phyloP scores from a whole-genome alignment of 1,284 basidiomycete species.

The Apiotrichum gamsii region DNA sequence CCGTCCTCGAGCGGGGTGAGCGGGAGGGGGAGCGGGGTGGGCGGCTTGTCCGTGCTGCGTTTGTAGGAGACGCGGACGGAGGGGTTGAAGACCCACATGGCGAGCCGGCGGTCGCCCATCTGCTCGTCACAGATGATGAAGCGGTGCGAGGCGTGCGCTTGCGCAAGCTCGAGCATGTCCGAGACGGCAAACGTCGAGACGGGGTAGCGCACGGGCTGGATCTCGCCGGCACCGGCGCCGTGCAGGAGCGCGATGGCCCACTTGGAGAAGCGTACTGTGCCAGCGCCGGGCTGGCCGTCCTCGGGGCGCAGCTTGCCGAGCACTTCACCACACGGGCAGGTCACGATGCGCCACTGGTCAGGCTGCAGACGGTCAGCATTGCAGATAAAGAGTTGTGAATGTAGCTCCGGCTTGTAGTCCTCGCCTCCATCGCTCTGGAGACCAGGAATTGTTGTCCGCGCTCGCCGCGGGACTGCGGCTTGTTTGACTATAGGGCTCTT shows the following conservation, averaged over 20 bases:
- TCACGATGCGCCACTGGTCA: conserved; percentile 60
- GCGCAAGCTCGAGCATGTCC: conserved; percentile 78
- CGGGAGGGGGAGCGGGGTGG: not conserved
- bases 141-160: conserved; percentile 81
- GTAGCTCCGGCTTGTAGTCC: conserved; percentile 78
- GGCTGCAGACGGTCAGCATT: conserved; percentile 30
- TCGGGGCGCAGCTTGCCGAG: conserved; percentile 58
- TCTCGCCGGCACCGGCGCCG: conserved; percentile 50
- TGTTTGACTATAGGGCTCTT: conserved; percentile 69
- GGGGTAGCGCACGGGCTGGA: conserved; percentile 55
- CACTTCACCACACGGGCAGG: conserved; percentile 70
- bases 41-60: not conserved
- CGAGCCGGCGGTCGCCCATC: conserved; percentile 64
- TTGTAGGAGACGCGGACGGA: conserved; percentile 66
- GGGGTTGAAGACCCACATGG: conserved; percentile 89
- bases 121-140: conserved; percentile 79
- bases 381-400: conserved; percentile 33
- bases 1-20: not conserved
- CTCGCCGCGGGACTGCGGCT: conserved; percentile 15
- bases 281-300: conserved; percentile 39
- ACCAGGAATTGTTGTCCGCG: conserved; percentile 66
- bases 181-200: conserved; percentile 75
- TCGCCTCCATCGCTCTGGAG: conserved; percentile 54
- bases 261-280: conserved; percentile 59
- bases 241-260: conserved; percentile 71